A percentile compares a stretch with the other conserved stretches of the same genome.
Conservation (phyloP, 208 protist genomes). For the Angomonas ambiguus region DNA sequence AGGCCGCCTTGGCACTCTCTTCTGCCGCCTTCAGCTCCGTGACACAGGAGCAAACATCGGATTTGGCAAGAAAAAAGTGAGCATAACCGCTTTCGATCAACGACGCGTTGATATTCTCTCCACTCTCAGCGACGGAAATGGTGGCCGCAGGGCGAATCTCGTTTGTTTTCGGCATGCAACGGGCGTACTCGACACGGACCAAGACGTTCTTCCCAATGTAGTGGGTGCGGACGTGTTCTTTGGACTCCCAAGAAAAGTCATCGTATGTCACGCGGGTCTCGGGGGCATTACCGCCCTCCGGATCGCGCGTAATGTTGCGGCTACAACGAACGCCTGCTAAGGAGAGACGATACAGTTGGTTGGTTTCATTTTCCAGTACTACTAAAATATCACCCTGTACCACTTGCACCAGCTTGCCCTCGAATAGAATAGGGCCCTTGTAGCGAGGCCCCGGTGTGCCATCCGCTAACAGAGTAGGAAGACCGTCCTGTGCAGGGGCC, state of each 20-base stretch:
- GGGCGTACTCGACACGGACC: constrained; percentile 76
- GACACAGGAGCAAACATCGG: constrained; percentile 63
- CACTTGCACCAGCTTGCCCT: constrained; percentile 68
- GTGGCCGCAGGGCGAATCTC: constrained; percentile 71
- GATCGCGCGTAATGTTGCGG: constrained; percentile 24
- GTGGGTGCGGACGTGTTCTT: constrained; percentile 75
- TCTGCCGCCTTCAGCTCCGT: constrained; percentile 55
- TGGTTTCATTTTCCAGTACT: constrained; percentile 45
- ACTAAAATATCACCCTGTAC: constrained; percentile 81
- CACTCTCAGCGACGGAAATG: constrained; percentile 49
- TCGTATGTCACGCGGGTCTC: constrained; percentile 83
- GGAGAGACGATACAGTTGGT: constrained; percentile 54
- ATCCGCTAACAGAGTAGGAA: constrained; percentile 43
- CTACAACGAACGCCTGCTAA: constrained; percentile 64
- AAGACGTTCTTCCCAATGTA: constrained; percentile 74
- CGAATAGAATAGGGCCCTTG: constrained; percentile 58
- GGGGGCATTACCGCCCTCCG: constrained; percentile 59
- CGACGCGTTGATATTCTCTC: constrained; percentile 62
- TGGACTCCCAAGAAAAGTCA: constrained; percentile 85
- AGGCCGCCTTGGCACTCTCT: constrained; percentile 37
- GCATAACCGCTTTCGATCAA: constrained; percentile 78
- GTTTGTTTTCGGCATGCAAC: constrained; percentile 76
- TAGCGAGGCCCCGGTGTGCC: constrained; percentile 42
- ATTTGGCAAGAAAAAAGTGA: constrained; percentile 74
- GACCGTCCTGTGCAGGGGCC: constrained; percentile 21